Evolutionary conservation across 202 grass and related monocot species (phyloP), one percentile per base, ranked within the genome.

Genomic region (Setaria viridis): DNA sequence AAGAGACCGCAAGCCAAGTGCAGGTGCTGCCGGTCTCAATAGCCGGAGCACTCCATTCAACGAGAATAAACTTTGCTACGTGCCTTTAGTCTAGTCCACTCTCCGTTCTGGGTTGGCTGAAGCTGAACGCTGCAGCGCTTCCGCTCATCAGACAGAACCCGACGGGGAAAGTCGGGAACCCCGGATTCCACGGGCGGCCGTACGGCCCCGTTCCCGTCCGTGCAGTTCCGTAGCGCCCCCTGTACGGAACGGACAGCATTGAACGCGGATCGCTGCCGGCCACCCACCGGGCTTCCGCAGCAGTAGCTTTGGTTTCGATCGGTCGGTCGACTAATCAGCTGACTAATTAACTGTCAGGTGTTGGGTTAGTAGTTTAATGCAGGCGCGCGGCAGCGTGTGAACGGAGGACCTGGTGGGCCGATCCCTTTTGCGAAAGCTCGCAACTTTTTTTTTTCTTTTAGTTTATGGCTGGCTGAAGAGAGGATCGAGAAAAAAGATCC

Each of bases 221-320:
- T 87, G 79, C 86, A 1, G 2, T 71, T 82, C 79, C 79, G 86
- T 87, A 82, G 33, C 76, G 42, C 32, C 53, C 4, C 59, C 33
- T 15, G 86, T 87, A 87, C 86, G 86, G 86, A 56, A 58, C 19
- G 4, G 6, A 25, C 11, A 30, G 49, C 46, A 33, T 51, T 47
- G 14, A 72, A 55, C 66, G 32, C 13, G 6, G 6, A 59, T 51
- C 32, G 25, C 29, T 51, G 62, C 62, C 2, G 46, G 4, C 3
- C 12, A 30, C 58, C 14, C 25, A 45, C 42, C 42, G 8, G 43
- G 43, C 5, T 46, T 46, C 43, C 43, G 43, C 9, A 55, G 4
- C 0, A 55, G 51, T 45, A 35, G 39, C 45, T 43, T 19, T 67
- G 57, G 9, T 2, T 11, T 46, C 9, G 56, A 25, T 17, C 11